These are phyloP conservation scores for Rhodamnia rubescens DNA, from an alignment of 345 rosid genomes.

Conservation along the genomic window DNA sequence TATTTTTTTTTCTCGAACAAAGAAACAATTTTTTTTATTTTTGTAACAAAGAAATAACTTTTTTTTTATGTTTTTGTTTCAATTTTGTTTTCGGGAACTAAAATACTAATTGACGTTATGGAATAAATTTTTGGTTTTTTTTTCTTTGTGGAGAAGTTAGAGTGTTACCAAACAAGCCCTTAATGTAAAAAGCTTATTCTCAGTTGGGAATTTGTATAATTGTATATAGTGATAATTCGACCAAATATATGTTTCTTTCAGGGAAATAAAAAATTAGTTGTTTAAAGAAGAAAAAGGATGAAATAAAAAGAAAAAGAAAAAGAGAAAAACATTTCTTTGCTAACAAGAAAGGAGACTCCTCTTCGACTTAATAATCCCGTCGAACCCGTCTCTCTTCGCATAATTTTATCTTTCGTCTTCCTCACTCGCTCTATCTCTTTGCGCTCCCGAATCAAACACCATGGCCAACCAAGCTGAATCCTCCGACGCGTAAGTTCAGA, in stretches of 20 bases:
- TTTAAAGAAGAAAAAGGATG: background rate
- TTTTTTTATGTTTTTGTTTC: no score
- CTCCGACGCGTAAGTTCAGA: constrained; percentile 58
- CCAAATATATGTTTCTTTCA: background rate
- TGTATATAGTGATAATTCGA: background rate
- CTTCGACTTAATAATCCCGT: constrained; percentile 6
- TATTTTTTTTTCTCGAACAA: no score
- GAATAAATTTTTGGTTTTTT: no score
- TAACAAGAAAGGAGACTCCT: constrained; percentile 41
- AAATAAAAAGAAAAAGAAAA: background rate
- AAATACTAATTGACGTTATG: no score
- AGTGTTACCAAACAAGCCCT: no score
- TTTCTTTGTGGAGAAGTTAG: no score
- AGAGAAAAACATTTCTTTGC: constrained; percentile 20
- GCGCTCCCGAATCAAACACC: background rate
- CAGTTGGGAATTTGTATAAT: background rate
- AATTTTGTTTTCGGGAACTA: no score
- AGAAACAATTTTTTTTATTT: no score
- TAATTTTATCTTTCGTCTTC: background rate
- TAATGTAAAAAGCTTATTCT: no score
- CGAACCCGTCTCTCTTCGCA: constrained; percentile 4
- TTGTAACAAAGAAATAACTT: no score
- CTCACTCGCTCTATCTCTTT: background rate
- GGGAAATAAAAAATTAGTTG: background rate
- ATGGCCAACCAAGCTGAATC: constrained; percentile 80